Conservation (phyloP, 73 alveolate species). For the Paramecium sexaurelia region DNA sequence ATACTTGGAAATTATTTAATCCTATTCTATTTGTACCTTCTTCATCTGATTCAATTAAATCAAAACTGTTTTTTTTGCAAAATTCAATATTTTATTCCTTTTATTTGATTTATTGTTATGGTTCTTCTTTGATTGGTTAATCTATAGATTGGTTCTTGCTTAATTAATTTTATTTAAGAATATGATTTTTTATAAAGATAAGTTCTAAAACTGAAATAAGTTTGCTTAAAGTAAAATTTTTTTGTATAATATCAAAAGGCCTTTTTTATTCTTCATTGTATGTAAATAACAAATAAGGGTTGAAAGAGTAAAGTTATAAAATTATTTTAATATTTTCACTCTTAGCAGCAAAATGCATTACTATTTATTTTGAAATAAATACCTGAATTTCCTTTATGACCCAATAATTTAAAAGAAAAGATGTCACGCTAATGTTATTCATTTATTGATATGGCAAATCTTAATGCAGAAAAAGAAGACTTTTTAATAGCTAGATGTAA, state of each 20-base stretch:
- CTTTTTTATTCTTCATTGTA: constrained; percentile 11
- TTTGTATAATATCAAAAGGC: constrained; percentile 39
- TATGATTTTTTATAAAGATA: neutral
- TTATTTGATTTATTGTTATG: neutral
- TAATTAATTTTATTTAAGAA: neutral
- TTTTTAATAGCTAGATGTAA: constrained; percentile 35
- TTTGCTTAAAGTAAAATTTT: constrained; percentile 46
- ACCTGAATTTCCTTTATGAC: constrained; percentile 32
- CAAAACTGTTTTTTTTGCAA: neutral
- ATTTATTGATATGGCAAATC: neutral
- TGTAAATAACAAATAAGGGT: constrained; percentile 17
- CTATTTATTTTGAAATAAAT: neutral
- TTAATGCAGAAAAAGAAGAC: constrained; percentile 22
- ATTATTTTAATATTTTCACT: constrained; percentile 50
- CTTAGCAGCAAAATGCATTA: constrained; percentile 54
- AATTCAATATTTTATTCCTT: neutral
- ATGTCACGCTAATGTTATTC: neutral
- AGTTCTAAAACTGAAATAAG: neutral
- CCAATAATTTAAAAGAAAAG: neutral
- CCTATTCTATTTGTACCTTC: neutral
- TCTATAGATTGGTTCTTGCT: neutral
- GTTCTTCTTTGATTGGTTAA: neutral
- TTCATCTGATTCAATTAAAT: constrained; percentile 20
- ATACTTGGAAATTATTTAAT: neutral
- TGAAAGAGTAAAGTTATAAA: neutral